Conservation (phyloP, 768 basidiomycete genomes). For the Tricholoma terreum region DNA sequence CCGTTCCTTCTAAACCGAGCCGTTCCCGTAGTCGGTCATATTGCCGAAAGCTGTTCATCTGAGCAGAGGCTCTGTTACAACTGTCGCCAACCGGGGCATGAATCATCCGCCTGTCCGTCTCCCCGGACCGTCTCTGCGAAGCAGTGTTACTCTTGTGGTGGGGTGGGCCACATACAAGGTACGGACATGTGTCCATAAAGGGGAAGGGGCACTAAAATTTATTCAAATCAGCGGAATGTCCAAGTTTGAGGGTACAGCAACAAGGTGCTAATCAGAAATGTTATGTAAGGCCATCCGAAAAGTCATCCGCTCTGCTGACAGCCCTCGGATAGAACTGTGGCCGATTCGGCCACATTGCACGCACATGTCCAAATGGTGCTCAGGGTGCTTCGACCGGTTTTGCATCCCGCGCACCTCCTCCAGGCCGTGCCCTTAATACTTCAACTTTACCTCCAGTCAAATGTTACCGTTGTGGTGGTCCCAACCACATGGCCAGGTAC, state of each 20-base stretch:
- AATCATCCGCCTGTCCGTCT: slow-evolving; percentile 83
- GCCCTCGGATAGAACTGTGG: slow-evolving; percentile 61
- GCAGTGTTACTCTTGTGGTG: slow-evolving; percentile 92
- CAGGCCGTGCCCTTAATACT: slow-evolving; percentile 72
- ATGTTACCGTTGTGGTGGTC: slow-evolving; percentile 87
- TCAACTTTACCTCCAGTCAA: slow-evolving; percentile 79
- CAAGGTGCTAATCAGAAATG: slow-evolving; percentile 71
- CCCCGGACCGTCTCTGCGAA: slow-evolving; percentile 81
- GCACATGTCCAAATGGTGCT: slow-evolving; percentile 56
- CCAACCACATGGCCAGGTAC: slow-evolving; percentile 84
- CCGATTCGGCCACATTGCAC: slow-evolving; percentile 80
- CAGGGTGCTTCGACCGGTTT: slow-evolving; percentile 38
- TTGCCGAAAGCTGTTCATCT: slow-evolving; percentile 88
- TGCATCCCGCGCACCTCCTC: slow-evolving; percentile 67
- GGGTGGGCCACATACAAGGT: slow-evolving; percentile 84
- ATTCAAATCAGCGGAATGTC: slow-evolving; percentile 62
- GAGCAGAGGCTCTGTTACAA: slow-evolving; percentile 92
- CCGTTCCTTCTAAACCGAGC: neutral
- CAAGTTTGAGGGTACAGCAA: slow-evolving; percentile 68
- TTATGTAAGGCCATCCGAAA: slow-evolving; percentile 53
- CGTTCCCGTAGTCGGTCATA: slow-evolving; percentile 70
- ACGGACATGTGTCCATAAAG: neutral
- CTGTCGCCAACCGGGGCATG: slow-evolving; percentile 92
- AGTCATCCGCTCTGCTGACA: slow-evolving; percentile 7
- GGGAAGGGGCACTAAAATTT: slow-evolving; percentile 2